Percentiles rank a stretch among this genome's conserved stretches.
These are phyloP conservation scores for Hortiboletus campestris DNA, from an alignment of 768 basidiomycete genomes.

Conservation along the genomic window DNA sequence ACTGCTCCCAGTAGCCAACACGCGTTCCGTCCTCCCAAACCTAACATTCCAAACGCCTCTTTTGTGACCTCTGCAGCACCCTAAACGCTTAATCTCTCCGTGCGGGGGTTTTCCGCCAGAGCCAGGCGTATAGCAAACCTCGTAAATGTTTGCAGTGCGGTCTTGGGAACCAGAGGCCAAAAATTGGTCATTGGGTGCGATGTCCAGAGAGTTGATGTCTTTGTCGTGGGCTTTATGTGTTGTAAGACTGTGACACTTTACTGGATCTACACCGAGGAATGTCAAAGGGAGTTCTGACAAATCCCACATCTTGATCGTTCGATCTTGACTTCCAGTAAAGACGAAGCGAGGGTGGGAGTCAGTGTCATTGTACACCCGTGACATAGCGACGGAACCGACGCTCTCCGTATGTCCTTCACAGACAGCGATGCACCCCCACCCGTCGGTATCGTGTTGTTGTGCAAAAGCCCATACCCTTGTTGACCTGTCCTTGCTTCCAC, in stretches of 20 bases:
- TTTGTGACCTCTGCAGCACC: slow-evolving; percentile 94
- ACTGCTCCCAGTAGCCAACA: slow-evolving; percentile 91
- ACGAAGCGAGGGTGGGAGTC: slow-evolving; percentile 55
- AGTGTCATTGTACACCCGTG: slow-evolving; percentile 39
- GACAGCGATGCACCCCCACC: slow-evolving; percentile 69
- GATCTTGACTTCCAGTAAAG: slow-evolving; percentile 95
- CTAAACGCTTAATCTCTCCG: slow-evolving; percentile 74
- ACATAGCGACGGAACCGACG: slow-evolving; percentile 84
- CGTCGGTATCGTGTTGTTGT: slow-evolving; percentile 8
- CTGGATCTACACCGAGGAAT: slow-evolving; percentile 24
- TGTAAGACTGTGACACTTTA: slow-evolving; percentile 70
- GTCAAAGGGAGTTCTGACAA: slow-evolving; percentile 50
- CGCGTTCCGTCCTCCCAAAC: slow-evolving; percentile 79
- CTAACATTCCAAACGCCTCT: slow-evolving; percentile 94
- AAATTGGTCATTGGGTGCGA: slow-evolving; percentile 84
- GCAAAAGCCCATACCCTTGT: slow-evolving; percentile 75
- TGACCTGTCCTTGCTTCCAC: slow-evolving; percentile 90
- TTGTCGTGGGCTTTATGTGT: slow-evolving; percentile 96
- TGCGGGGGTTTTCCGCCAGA: slow-evolving; percentile 43
- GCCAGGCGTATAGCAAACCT: slow-evolving; percentile 56
- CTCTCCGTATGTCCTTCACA: slow-evolving; percentile 96
- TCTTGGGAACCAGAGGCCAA: slow-evolving; percentile 96
- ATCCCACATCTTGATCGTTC: slow-evolving; percentile 99
- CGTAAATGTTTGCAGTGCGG: slow-evolving; percentile 88
- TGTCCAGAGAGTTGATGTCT: slow-evolving; percentile 95